phyloP scores from a whole-genome alignment of 176 grass and related monocot species.

The Eleusine indica region DNA sequence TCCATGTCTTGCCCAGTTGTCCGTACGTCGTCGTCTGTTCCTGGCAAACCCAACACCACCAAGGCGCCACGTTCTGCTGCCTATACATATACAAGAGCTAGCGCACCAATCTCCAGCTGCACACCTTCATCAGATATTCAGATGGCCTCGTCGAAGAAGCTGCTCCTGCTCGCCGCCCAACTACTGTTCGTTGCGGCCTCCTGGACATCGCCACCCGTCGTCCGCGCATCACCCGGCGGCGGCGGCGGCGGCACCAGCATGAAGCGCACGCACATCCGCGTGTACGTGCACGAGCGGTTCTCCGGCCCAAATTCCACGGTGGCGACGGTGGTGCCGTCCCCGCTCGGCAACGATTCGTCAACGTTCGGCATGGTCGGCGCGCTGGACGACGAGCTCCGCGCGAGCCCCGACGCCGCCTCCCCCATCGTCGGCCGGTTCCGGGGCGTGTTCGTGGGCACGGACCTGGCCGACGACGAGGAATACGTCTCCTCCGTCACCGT shows the following conservation, averaged over 20 bases:
- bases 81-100: not conserved
- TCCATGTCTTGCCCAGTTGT: not conserved
- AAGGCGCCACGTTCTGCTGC: not conserved
- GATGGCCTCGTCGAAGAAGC: constrained; percentile 10
- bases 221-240: not conserved
- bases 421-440: constrained; percentile 15
- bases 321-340: constrained; percentile 9
- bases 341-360: not conserved
- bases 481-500: constrained; percentile 2
- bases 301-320: constrained; percentile 19
- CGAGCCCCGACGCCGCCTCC: not conserved
- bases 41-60: not conserved
- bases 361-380: constrained; percentile 36
- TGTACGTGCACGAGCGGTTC: constrained; percentile 45
- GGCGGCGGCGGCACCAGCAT: too few species aligned
- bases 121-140: not conserved
- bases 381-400: constrained; percentile 40
- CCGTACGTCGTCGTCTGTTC: not conserved
- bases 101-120: not conserved
- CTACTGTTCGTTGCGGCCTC: not conserved
- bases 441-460: constrained; percentile 34
- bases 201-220: not conserved
- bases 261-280: constrained; percentile 22
- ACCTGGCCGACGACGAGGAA: not conserved
- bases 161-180: not conserved